Percentiles rank a stretch among this genome's conserved stretches.
These are phyloP conservation scores for Nectriaceae sp. DNA, from an alignment of 2,329 filamentous ascomycete genomes.

Conservation along the genomic window DNA sequence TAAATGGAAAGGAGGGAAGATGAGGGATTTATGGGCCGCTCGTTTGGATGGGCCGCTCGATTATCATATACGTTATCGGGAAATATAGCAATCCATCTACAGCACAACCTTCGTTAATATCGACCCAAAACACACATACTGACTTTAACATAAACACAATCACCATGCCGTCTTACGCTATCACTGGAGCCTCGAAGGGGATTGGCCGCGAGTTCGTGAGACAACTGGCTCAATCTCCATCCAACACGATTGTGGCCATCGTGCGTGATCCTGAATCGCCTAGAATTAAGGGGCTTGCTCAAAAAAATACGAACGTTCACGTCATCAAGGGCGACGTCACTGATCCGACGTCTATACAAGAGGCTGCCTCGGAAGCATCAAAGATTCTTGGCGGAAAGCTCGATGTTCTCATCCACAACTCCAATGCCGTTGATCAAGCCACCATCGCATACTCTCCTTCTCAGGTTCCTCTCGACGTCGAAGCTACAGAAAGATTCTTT, in stretches of 20 bases:
- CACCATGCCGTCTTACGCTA: constrained; percentile 15
- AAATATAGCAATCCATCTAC: no score
- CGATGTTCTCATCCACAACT: constrained; percentile 42
- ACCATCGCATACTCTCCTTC: constrained; percentile 18
- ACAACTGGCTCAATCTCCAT: not conserved
- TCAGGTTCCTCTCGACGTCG: constrained; percentile 1
- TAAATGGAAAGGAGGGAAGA: no score
- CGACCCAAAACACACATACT: not conserved
- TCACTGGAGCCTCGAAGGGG: constrained; percentile 17
- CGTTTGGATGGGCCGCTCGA: no score
- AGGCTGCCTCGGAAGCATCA: constrained; percentile 33
- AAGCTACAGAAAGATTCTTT: not conserved
- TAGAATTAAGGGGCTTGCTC: constrained; percentile 8
- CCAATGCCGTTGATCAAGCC: constrained; percentile 23
- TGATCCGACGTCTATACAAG: constrained; percentile 33
- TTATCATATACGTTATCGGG: no score
- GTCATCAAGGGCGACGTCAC: constrained; percentile 38
- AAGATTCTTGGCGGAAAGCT: constrained; percentile 38
- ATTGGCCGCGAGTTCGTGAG: constrained; percentile 6
- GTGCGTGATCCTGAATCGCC: not conserved
- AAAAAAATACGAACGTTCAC: constrained; percentile 35
- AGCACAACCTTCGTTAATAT: no score
- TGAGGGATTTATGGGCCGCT: no score
- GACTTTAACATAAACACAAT: not conserved
- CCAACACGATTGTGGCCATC: not conserved